These are phyloP conservation scores for Mortierella sp. DNA, from an alignment of 371 early-diverging fungal genomes.

Conservation along the genomic window DNA sequence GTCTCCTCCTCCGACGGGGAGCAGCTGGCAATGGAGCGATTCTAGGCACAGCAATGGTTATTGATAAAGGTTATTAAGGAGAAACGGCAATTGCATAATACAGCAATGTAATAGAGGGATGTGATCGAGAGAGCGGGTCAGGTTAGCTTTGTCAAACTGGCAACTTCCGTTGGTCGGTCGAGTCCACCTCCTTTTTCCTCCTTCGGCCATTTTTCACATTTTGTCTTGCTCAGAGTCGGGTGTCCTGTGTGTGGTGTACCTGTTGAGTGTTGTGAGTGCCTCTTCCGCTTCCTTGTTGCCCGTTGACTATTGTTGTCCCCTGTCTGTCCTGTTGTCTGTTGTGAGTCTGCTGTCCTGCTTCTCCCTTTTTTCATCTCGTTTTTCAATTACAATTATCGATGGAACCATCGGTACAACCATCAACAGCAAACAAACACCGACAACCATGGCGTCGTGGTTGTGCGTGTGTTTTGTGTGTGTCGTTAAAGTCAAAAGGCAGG, in stretches of 20 bases:
- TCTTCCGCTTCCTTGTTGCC: background rate
- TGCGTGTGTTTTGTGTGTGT: background rate
- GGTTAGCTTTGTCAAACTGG: background rate
- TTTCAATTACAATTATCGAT: background rate
- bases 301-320: background rate
- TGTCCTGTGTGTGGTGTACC: background rate
- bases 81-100: background rate
- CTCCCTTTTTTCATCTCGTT: background rate
- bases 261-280: background rate
- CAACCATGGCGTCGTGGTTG: background rate
- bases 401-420: background rate
- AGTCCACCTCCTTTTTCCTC: background rate
- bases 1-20: conserved; percentile 32
- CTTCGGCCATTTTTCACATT: background rate
- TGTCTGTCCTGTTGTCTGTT: background rate
- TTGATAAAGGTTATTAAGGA: background rate
- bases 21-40: conserved; percentile 37
- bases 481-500: background rate
- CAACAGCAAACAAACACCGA: background rate
- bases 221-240: background rate
- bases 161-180: background rate
- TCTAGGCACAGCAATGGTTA: conserved; percentile 19
- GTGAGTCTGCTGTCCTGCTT: background rate
- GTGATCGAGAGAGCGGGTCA: background rate
- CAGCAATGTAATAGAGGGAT: background rate